Conservation (phyloP, 768 basidiomycete genomes). For the Tulasnella sp. region DNA sequence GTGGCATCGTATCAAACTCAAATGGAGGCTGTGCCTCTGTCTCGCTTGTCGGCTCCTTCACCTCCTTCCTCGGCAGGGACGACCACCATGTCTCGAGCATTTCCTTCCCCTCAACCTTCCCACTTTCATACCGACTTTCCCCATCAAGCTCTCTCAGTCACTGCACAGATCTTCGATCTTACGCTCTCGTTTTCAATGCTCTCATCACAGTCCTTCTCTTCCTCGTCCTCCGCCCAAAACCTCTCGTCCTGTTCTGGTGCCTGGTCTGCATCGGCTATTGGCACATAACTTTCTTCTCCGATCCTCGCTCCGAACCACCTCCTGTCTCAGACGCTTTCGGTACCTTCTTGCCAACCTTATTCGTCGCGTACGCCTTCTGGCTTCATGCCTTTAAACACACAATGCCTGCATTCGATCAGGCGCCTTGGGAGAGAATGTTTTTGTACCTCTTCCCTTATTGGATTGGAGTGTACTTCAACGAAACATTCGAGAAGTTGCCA, state of each 20-base stretch:
- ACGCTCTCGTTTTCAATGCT: slow-evolving; percentile 70
- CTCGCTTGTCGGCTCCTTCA: slow-evolving; percentile 67
- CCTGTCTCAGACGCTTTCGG: slow-evolving; percentile 67
- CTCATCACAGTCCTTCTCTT: slow-evolving; percentile 64
- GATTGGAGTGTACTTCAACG: slow-evolving; percentile 71
- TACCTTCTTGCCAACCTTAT: slow-evolving; percentile 72
- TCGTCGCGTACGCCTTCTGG: slow-evolving; percentile 78
- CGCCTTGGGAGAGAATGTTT: slow-evolving; percentile 67
- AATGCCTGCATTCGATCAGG: slow-evolving; percentile 61
- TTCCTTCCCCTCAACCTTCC: slow-evolving; percentile 72
- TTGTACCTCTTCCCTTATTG: slow-evolving; percentile 77
- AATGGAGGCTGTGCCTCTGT: slow-evolving; percentile 76
- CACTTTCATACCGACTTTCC: slow-evolving; percentile 61
- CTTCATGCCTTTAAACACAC: slow-evolving; percentile 69
- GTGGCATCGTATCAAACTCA: slow-evolving; percentile 60
- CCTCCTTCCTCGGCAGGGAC: slow-evolving; percentile 57
- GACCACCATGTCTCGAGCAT: slow-evolving; percentile 65
- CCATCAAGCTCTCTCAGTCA: slow-evolving; percentile 50
- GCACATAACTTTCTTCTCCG: slow-evolving; percentile 77
- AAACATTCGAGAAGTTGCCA: slow-evolving; percentile 56
- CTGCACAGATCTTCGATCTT: slow-evolving; percentile 67
- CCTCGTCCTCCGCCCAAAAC: slow-evolving; percentile 65
- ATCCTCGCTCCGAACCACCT: slow-evolving; percentile 64
- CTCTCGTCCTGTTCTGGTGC: slow-evolving; percentile 68
- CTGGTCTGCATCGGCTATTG: slow-evolving; percentile 78